phyloP scores from a whole-genome alignment of 306 rosid genomes.

The Quercus engelmannii region DNA sequence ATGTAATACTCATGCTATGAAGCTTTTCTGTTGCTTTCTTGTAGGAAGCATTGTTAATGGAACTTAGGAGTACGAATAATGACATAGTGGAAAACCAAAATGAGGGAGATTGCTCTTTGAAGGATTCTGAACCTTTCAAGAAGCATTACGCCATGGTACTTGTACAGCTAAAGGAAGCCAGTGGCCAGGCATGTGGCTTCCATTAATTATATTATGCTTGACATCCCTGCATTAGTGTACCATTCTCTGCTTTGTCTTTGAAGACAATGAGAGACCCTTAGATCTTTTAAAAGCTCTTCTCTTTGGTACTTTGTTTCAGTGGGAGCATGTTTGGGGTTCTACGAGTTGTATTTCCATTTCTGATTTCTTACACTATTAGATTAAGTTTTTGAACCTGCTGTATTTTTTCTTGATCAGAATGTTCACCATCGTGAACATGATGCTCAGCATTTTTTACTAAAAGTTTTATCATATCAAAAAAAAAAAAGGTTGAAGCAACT shows the following conservation, averaged over 20 bases:
- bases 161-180: slow-evolving; percentile 96
- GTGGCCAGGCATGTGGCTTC: slow-evolving; percentile 99
- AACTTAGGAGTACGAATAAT: slow-evolving; percentile 54
- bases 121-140: slow-evolving; percentile 57
- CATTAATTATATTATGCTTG: slow-evolving; percentile 32
- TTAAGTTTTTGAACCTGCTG: too few relatives aligned
- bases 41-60: slow-evolving; percentile 60
- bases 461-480: too few relatives aligned
- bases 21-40: slow-evolving; percentile 14
- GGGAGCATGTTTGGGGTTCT: too few relatives aligned
- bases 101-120: slow-evolving; percentile 47
- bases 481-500: slow-evolving; percentile 3
- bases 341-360: too few relatives aligned
- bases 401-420: too few relatives aligned
- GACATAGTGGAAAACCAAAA: slow-evolving; percentile 54
- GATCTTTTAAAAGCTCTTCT: not conserved
- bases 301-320: not conserved
- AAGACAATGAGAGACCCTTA: too few relatives aligned
- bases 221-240: not conserved
- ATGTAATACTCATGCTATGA: not conserved
- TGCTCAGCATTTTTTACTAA: too few relatives aligned
- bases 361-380: too few relatives aligned
- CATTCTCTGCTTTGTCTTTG: slow-evolving; percentile 3
- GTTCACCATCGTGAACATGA: too few relatives aligned
- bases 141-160: slow-evolving; percentile 88